These are phyloP conservation scores for Amanita exitialis DNA, from an alignment of 768 basidiomycete genomes.

Conservation along the genomic window DNA sequence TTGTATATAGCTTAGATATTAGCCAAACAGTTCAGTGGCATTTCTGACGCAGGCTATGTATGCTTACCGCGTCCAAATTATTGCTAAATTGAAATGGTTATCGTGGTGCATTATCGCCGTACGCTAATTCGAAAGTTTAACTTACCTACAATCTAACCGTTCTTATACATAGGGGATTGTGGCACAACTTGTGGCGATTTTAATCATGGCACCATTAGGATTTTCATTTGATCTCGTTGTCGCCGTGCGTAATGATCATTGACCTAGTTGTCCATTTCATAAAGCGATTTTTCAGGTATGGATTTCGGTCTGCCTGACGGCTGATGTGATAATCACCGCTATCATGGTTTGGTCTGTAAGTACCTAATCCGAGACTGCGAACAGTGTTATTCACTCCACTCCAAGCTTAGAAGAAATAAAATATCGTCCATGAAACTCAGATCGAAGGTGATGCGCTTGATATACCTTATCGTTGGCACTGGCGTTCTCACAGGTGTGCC, in stretches of 20 bases:
- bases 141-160: too few species aligned
- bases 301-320: slow-evolving; percentile 19
- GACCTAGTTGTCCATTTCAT: neutral
- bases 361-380: neutral
- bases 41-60: neutral
- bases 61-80: neutral
- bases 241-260: neutral
- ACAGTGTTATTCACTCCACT: too few species aligned
- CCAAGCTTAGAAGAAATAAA: slow-evolving; percentile 14
- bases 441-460: slow-evolving; percentile 17
- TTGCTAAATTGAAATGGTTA: neutral
- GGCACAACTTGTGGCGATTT: neutral
- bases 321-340: slow-evolving; percentile 20
- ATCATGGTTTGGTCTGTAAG: slow-evolving; percentile 23
- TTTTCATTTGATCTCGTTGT: neutral
- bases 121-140: neutral
- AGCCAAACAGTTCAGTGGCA: neutral
- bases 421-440: slow-evolving; percentile 16
- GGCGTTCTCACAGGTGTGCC: slow-evolving; percentile 20
- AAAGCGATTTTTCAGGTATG: slow-evolving; percentile 11
- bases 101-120: neutral
- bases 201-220: neutral
- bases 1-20: neutral
- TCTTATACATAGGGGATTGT: neutral
- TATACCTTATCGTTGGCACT: slow-evolving; percentile 25